A percentile compares a stretch with the other conserved stretches of the same genome.
Conservation (phyloP, 371 early-diverging fungal genomes). For the Haplosporangium sp. region DNA sequence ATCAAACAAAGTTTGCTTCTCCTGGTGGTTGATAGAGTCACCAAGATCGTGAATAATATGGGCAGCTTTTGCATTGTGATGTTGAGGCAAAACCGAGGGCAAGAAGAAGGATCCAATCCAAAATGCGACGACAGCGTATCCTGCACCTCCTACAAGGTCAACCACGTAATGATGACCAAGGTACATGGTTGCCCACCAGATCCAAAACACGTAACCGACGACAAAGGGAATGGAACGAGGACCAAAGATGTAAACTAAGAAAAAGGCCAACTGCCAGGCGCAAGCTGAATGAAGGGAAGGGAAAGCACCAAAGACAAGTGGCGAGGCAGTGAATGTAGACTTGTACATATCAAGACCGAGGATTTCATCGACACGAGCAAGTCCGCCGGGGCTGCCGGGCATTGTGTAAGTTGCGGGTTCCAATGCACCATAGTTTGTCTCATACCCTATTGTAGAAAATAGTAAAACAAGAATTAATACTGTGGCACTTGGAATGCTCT, state of each 20-base stretch:
- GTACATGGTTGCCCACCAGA: conserved; percentile 86
- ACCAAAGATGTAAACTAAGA: conserved; percentile 61
- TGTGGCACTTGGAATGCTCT: background rate
- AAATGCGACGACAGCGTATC: conserved; percentile 72
- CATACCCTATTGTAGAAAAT: conserved; percentile 66
- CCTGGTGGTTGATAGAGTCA: conserved; percentile 46
- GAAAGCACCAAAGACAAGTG: conserved; percentile 83
- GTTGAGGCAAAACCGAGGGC: conserved; percentile 45
- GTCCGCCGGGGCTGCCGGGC: conserved; percentile 79
- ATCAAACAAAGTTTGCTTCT: conserved; percentile 51
- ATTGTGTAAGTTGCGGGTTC: conserved; percentile 75
- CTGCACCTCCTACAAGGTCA: conserved; percentile 78
- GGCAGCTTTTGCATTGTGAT: conserved; percentile 45
- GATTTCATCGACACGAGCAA: conserved; percentile 76
- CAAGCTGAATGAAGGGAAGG: conserved; percentile 82
- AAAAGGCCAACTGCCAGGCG: conserved; percentile 75
- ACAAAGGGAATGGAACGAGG: conserved; percentile 64
- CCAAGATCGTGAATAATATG: conserved; percentile 48
- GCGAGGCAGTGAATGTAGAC: conserved; percentile 75
- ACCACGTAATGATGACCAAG: conserved; percentile 80
- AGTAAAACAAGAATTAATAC: background rate
- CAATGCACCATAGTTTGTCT: conserved; percentile 65
- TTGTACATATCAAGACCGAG: conserved; percentile 74
- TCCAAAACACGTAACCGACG: conserved; percentile 70
- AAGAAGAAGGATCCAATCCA: conserved; percentile 58